Base-by-base conservation (phyloP, 768 basidiomycete species). In the Xerocomus spinulosus region DNA sequence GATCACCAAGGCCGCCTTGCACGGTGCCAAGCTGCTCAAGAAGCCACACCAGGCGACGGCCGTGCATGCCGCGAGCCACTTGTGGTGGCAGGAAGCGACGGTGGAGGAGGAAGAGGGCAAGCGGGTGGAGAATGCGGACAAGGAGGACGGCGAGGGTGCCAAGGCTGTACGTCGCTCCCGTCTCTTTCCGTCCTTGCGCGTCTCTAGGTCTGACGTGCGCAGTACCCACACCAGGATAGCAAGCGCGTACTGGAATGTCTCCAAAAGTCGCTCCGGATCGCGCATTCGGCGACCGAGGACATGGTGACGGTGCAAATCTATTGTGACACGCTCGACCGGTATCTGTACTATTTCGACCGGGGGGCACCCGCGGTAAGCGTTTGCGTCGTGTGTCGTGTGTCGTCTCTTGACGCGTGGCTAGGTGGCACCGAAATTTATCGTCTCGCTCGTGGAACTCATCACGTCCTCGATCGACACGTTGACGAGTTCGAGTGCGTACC, bases 31-130 rank as follows among this genome's bases (percentile, higher is more conserved):
- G 70, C 69, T 98, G 54, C 68, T 99, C 68, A 99, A 99, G 79
- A 98, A 99, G 77, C 92, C 92, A 12, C 95, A 97, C 67, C 96
- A 98, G 68, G 87, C 94, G 12, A 90, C 85, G 9, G 96, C 95
- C 5, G 96, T 98, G 18, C 83, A 88, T 41, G 75, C 92, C 25
- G 96, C 96, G 8, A 96, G 93, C 64, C 96, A 99, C 70, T 70
- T 99, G 56, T 99, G 95, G 95, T 99, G 94, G 94, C 96, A 98
- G 64, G 87, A 87, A 52, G 53, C 69, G 0, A 63, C 67, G 20
- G 81, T 10, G 17, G 36, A 9, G 61, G 44, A 50, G 33, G 61
- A 51, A 5, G 50, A 28, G 2, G 62, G 61, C 18, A 64, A 60
- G 12, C 54, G 49, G 62, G n/a, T 10, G 9, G 50, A 32, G 2